phyloP scores from a whole-genome alignment of 495 filamentous ascomycete species.

The Lasiosphaeria miniovina region DNA sequence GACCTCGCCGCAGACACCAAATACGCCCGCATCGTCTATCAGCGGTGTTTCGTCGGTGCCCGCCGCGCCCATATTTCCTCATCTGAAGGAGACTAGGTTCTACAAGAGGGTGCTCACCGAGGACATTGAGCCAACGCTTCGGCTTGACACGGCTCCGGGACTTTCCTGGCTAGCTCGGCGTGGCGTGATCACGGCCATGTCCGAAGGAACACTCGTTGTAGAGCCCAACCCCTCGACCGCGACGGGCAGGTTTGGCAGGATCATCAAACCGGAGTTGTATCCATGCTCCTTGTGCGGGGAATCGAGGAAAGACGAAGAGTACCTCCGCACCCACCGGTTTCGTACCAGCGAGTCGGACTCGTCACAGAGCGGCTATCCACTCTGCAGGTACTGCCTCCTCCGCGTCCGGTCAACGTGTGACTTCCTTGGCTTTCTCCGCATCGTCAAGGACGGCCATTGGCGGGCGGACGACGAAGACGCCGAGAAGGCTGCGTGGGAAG shows the following conservation, averaged over 20 bases:
- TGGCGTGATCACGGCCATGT: constrained; percentile 75
- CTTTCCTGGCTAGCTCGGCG: constrained; percentile 90
- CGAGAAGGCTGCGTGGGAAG: constrained; percentile 85
- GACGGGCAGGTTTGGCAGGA: constrained; percentile 40
- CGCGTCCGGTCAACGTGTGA: constrained; percentile 87
- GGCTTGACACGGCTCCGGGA: constrained; percentile 83
- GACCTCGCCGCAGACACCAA: constrained; percentile 50
- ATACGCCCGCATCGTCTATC: constrained; percentile 46
- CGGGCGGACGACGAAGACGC: constrained; percentile 73
- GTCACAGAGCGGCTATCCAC: constrained; percentile 76
- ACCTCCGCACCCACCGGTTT: constrained; percentile 83
- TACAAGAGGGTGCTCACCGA: constrained; percentile 85
- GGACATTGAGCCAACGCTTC: constrained; percentile 90
- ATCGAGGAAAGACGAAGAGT: constrained; percentile 60
- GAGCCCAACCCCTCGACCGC: constrained; percentile 69
- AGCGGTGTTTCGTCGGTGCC: constrained; percentile 42
- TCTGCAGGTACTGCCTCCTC: constrained; percentile 82
- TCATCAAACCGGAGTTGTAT: constrained; percentile 58
- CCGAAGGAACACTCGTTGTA: constrained; percentile 82
- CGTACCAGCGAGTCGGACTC: constrained; percentile 79
- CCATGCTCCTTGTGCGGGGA: constrained; percentile 91
- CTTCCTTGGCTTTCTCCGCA: constrained; percentile 83
- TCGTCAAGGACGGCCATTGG: constrained; percentile 87
- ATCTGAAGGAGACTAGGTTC: constrained; percentile 84
- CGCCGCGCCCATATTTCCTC: constrained; percentile 29